Evolutionary conservation across 1,139 yeast species (phyloP), one percentile per base, ranked within the genome.

Genomic region (Debaryomyces sp.): DNA sequence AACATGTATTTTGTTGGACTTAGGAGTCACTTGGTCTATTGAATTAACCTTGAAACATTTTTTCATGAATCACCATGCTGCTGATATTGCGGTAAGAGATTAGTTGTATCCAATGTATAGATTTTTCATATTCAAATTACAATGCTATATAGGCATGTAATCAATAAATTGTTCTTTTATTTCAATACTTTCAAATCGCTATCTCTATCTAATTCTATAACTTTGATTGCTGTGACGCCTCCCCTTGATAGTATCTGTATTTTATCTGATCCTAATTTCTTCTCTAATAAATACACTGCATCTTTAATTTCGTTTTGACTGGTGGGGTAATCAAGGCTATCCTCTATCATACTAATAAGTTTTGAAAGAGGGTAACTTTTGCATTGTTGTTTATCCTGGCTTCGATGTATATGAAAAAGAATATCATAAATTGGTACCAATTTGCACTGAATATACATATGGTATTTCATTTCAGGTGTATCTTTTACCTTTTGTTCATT

Each of bases 11-110:
- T 58, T 89, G 45, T 68, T 87, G 41, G 99, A 94, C 67, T 84
- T 90, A 62, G 84, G 78, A 37, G 84, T 84, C 41, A 81, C 96
- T 46, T 90, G 88, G 86, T 78, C 71, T n/a, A 84, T 90, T 64
- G 99, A 94, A 71, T 58, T 85, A 49, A 78, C 80, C 18, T 82
- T 94, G 74, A 95, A 94, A 70, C 75, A 78, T 63, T 83, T 85
- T 71, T 94, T 90, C 69, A 88, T 89, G 90, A 96, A 94, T 67
- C 89, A 85, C 58, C 86, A 85, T 59, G 89, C 98, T 43, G 90
- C 96, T 52, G 97, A 94, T 65, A 94, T 94, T 67, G 97, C 98
- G 22, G 53, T 68, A 45, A 77, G 82, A 62, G 71, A 69, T 44
- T 52, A 45, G 40, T 15, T 32, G 22, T 26, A 15, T 39, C 15